These are phyloP conservation scores for Coemansia sp. DNA, from an alignment of 192 early-diverging fungal species.

Conservation along the genomic window DNA sequence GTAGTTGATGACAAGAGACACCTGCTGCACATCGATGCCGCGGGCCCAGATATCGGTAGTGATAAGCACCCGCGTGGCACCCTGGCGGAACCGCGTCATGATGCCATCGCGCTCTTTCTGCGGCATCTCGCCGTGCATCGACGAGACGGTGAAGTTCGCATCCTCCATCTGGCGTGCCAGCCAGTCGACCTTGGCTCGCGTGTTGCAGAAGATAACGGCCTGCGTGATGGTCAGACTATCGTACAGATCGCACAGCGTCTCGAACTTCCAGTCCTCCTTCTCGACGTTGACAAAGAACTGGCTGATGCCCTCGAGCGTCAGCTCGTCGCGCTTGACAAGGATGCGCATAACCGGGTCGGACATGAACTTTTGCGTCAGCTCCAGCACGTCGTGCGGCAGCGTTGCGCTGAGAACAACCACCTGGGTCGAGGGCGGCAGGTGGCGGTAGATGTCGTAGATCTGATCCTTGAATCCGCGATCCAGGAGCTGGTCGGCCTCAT, in stretches of 20 bases:
- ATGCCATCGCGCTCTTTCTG: slow-evolving; percentile 96
- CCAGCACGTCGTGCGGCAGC: slow-evolving; percentile 91
- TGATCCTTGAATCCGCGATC: slow-evolving; percentile 96
- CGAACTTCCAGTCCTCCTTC: slow-evolving; percentile 98
- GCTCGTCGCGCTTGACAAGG: slow-evolving; percentile 97
- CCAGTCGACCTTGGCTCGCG: slow-evolving; percentile 96
- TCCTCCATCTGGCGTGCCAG: slow-evolving; percentile 93
- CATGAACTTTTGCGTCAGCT: slow-evolving; percentile 98
- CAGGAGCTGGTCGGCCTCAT: slow-evolving; percentile 97
- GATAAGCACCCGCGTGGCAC: slow-evolving; percentile 91
- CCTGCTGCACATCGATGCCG: slow-evolving; percentile 99
- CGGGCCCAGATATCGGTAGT: slow-evolving; percentile 99
- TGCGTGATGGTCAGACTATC: slow-evolving; percentile 97
- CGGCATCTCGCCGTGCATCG: slow-evolving; percentile 99
- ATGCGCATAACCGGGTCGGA: slow-evolving; percentile 87
- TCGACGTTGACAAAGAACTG: slow-evolving; percentile 99
- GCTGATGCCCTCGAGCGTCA: slow-evolving; percentile 98
- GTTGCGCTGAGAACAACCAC: slow-evolving; percentile 93
- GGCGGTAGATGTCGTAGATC: slow-evolving; percentile 91
- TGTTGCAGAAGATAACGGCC: slow-evolving; percentile 98
- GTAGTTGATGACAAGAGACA: slow-evolving; percentile 98
- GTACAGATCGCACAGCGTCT: slow-evolving; percentile 96
- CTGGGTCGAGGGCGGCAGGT: slow-evolving; percentile 88
- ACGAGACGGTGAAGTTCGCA: slow-evolving; percentile 95
- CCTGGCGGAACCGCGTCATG: slow-evolving; percentile 96